phyloP scores from a whole-genome alignment of 441 rosid genomes.

The Pelargonium myrrhifolium region DNA sequence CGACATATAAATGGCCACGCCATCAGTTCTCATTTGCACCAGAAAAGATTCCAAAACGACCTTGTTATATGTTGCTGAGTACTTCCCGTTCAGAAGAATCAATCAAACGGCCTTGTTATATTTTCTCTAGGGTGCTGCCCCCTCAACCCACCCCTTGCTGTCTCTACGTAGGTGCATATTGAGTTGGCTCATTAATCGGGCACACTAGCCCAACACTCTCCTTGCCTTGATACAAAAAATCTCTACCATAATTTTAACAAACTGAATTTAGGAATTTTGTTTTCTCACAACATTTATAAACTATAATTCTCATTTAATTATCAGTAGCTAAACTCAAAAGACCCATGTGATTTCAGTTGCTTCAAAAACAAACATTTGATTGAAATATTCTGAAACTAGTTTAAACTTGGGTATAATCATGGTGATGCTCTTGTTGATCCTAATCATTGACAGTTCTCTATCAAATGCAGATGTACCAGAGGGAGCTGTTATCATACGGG shows the following conservation, averaged over 20 bases:
- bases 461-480: constrained; percentile 79
- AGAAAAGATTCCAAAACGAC: neutral
- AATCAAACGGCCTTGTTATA: no score
- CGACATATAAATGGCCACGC: neutral
- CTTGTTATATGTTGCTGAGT: neutral
- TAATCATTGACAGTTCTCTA: neutral
- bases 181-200: no score
- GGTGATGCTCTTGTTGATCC: neutral
- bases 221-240: no score
- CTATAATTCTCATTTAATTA: neutral
- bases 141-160: no score
- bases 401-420: neutral
- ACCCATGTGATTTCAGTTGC: neutral
- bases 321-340: neutral
- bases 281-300: no score
- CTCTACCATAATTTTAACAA: neutral
- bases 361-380: no score
- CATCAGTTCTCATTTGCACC: neutral
- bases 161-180: no score
- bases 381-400: no score
- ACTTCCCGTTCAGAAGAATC: no score
- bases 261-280: neutral
- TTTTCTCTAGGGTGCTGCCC: no score
- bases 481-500: constrained; percentile 85
- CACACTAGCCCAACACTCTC: no score